phyloP scores from a whole-genome alignment of 2,329 filamentous ascomycete species.

The Aspergillus sergii region DNA sequence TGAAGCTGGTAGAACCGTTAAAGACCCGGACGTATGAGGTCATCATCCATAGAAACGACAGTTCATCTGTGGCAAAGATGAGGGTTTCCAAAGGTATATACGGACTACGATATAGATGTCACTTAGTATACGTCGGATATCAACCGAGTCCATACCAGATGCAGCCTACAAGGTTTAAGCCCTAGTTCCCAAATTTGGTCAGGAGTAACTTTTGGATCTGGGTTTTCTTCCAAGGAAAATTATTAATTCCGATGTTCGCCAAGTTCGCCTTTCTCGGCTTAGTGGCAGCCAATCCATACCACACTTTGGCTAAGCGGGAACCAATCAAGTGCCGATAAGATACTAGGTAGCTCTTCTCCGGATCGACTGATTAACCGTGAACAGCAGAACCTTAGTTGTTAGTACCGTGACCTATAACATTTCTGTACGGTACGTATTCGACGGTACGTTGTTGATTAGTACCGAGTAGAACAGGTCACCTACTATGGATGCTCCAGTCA shows the following conservation, averaged over 20 bases:
- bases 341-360: neutral
- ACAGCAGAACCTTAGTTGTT: neutral
- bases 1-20: neutral
- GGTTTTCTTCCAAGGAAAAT: neutral
- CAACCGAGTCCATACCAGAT: neutral
- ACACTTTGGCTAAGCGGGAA: neutral
- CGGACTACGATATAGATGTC: neutral
- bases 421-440: no score
- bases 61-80: neutral
- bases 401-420: no score
- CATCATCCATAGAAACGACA: neutral
- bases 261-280: neutral
- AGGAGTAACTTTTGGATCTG: neutral
- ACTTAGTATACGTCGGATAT: neutral
- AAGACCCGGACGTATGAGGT: neutral
- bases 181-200: neutral
- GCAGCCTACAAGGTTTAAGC: neutral
- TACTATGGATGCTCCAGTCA: neutral
- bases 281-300: neutral
- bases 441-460: no score
- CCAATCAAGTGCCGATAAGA: neutral
- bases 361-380: constrained; percentile 1
- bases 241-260: neutral
- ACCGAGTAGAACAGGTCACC: no score
- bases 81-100: no score